Conservation (phyloP, 2,329 filamentous ascomycete genomes). For the Ophiocordyceps camponoti-rufipedis region DNA sequence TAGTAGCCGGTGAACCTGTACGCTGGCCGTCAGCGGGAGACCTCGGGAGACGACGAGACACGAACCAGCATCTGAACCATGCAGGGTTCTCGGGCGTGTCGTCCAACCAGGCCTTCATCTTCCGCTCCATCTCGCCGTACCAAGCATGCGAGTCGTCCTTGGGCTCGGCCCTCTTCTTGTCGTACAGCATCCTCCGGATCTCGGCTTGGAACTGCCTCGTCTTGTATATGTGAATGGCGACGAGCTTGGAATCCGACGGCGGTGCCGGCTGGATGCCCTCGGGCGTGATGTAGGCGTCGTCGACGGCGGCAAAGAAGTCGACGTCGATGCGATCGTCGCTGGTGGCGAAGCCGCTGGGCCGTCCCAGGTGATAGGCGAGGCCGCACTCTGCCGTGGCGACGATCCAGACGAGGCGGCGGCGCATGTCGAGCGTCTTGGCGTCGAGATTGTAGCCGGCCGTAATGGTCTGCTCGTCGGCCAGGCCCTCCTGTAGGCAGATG, state of each 20-base stretch:
- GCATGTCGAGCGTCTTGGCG: constrained; percentile 70
- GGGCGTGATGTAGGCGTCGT: constrained; percentile 67
- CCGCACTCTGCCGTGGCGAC: constrained; percentile 78
- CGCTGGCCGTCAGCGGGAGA: not conserved
- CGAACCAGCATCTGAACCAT: constrained; percentile 65
- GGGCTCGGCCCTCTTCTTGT: constrained; percentile 62
- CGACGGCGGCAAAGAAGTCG: constrained; percentile 62
- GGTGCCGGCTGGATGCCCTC: constrained; percentile 57
- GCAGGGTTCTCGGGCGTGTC: constrained; percentile 50
- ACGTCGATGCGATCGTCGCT: constrained; percentile 72
- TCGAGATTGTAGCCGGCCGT: constrained; percentile 44
- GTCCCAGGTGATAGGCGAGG: constrained; percentile 70
- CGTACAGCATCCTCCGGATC: constrained; percentile 70
- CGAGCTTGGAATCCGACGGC: constrained; percentile 64
- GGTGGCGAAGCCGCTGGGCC: constrained; percentile 71
- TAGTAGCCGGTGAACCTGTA: constrained; percentile 47
- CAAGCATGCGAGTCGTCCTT: constrained; percentile 69
- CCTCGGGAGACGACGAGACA: constrained; percentile 42
- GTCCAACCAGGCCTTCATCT: constrained; percentile 64
- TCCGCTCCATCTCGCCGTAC: constrained; percentile 65
- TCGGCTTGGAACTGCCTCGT: constrained; percentile 81
- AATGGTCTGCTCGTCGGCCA: constrained; percentile 81
- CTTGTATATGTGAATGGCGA: constrained; percentile 84
- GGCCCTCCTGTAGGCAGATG: constrained; percentile 73
- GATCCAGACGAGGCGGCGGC: constrained; percentile 74